Evolutionary conservation across 495 filamentous ascomycete species (phyloP).

Genomic region (Penicillium paxilli): DNA sequence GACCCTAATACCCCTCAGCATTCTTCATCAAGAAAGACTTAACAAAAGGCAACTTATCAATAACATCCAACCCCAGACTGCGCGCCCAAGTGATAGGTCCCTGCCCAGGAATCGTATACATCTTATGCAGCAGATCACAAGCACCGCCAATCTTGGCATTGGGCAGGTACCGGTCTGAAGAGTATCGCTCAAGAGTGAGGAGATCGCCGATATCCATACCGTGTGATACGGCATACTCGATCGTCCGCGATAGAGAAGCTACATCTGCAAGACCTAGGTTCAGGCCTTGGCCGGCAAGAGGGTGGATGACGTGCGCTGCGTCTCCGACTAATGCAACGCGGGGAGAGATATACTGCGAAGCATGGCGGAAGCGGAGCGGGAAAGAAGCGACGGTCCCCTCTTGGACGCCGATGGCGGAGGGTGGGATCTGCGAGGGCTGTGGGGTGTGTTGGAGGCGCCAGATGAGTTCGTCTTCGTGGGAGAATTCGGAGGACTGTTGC

Average conservation of each 20-base stretch:
- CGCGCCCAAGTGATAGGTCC: conserved; percentile 77
- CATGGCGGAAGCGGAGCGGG: conserved; percentile 86
- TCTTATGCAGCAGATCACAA: conserved; percentile 89
- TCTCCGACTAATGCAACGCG: conserved; percentile 89
- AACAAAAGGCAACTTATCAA: conserved; percentile 73
- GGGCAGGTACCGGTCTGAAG: conserved; percentile 70
- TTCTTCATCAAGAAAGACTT: conserved; percentile 89
- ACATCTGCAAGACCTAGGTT: conserved; percentile 93
- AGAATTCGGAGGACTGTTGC: conserved; percentile 35
- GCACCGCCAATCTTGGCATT: conserved; percentile 88
- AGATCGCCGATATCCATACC: conserved; percentile 81
- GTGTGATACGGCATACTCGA: conserved; percentile 74
- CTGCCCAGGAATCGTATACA: conserved; percentile 71
- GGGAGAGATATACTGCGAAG: conserved; percentile 86
- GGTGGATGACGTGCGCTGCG: conserved; percentile 92
- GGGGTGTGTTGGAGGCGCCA: conserved; percentile 78
- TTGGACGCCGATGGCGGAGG: conserved; percentile 65
- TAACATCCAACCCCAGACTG: conserved; percentile 71
- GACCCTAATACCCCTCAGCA: conserved; percentile 62
- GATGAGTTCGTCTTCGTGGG: conserved; percentile 69
- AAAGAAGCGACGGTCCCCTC: conserved; percentile 83
- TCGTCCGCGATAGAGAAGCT: conserved; percentile 66
- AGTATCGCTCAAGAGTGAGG: conserved; percentile 77
- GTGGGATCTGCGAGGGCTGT: conserved; percentile 53
- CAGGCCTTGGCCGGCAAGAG: conserved; percentile 89